Conservation (phyloP, 345 rosid genomes). For the Streptanthus diversifolius region DNA sequence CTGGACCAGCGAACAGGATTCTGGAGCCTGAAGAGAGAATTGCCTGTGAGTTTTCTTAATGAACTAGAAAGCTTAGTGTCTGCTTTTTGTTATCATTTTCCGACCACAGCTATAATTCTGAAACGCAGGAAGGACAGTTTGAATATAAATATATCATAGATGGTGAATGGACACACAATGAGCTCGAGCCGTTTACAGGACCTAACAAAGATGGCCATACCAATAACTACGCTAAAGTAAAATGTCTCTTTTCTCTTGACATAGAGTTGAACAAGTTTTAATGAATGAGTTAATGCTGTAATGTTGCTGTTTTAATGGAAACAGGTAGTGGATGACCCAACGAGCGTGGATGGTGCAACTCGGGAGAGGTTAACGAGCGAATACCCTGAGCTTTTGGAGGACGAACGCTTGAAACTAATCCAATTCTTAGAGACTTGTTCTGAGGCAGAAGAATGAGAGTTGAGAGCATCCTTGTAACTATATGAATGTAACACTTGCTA, state of each 20-base stretch:
- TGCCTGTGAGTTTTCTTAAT: constrained; percentile 51
- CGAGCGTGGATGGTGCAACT: constrained; percentile 37
- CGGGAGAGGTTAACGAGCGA: constrained; percentile 51
- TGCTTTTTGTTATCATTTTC: not conserved
- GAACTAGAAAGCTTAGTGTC: not conserved
- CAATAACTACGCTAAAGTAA: constrained; percentile 71
- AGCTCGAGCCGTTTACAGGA: constrained; percentile 50
- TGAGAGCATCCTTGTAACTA: not conserved
- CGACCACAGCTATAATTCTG: not conserved
- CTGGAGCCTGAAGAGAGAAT: constrained; percentile 69
- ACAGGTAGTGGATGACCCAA: constrained; percentile 54
- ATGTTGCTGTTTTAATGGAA: not conserved
- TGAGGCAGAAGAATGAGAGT: constrained; percentile 31
- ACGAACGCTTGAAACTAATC: constrained; percentile 53
- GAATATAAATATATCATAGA: constrained; percentile 90
- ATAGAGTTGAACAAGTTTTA: not conserved
- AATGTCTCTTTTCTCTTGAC: constrained; percentile 13
- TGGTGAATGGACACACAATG: constrained; percentile 72
- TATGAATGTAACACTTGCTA: constrained; percentile 8
- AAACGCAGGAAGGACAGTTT: constrained; percentile 78
- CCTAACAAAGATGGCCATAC: constrained; percentile 80
- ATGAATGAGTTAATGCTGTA: not conserved
- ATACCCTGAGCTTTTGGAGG: constrained; percentile 58
- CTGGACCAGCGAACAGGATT: constrained; percentile 48
- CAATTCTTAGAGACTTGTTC: constrained; percentile 56